Base-by-base conservation (phyloP, 1,284 basidiomycete species). In the Pascua guehoae region DNA sequence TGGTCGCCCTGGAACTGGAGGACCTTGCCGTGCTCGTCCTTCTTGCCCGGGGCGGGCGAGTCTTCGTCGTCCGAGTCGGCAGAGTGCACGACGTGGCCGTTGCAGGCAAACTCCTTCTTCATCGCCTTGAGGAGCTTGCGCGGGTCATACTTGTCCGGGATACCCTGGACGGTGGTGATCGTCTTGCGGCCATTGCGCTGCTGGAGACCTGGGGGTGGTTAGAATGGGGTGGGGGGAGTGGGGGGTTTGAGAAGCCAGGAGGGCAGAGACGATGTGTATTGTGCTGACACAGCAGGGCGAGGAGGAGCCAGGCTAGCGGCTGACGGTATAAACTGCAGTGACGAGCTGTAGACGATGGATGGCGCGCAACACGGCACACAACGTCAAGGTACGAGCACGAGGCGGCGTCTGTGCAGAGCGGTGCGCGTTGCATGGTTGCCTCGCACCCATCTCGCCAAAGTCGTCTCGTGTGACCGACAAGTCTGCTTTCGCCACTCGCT, bases 81-180 rank as follows among this genome's bases (percentile, higher is more conserved):
- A 41, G 73, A 72, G 48, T 73, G 71, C 68, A 97, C 91, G 71
- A 99, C 84, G 63, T 90, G 96, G 66, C 96, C 96, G 81, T 98
- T 98, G 84, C 96, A 98, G 62, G 96, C 96, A 71, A 98, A 98
- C 82, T 97, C 93, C 90, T 95, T 96, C 86, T 98, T 98, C 84
- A 98, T 98, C 18, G 91, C 93, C 80, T 98, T 98, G 78, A 98
- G 83, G 64, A 99, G 84, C 82, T 98, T 98, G 87, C 97, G 97
- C 63, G 88, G 85, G 79, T 98, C 93, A 80, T 95, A 98, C 80
- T 92, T 87, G 81, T 90, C 92, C 60, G 91, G 91, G 63, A 99
- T 81, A 65, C 96, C 96, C 80, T 98, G 95, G 66, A 98, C 84
- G 58, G 95, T 99, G 45, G 96, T 99, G 81, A 98, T 81, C 63